Evolutionary conservation across 2,329 filamentous ascomycete genomes (phyloP).

Genomic region (Talaromyces marneffei): DNA sequence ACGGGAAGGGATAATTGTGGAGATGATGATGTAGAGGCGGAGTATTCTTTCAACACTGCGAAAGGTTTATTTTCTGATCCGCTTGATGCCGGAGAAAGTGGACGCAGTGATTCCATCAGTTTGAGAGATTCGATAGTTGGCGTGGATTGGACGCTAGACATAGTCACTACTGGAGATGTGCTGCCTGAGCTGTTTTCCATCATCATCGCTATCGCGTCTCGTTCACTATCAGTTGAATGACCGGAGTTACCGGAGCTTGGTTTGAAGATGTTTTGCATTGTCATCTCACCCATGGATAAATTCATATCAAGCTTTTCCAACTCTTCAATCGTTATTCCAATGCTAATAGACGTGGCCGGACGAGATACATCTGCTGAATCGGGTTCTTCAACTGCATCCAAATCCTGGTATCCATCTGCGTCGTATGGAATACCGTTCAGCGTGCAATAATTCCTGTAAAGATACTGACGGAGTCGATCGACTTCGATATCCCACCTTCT

Average conservation of each 20-base stretch:
- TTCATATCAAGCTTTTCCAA: constrained; percentile 31
- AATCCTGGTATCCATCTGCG: constrained; percentile 8
- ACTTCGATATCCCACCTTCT: constrained; percentile 44
- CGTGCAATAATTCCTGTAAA: constrained; percentile 42
- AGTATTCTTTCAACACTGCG: neutral
- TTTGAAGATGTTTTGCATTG: neutral
- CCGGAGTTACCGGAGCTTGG: neutral
- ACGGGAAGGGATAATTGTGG: constrained; percentile 4
- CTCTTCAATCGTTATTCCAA: constrained; percentile 35
- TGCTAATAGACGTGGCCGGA: constrained; percentile 36
- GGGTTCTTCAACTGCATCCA: constrained; percentile 13
- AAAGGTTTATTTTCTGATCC: constrained; percentile 19
- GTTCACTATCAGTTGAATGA: constrained; percentile 3
- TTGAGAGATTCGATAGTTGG: constrained; percentile 12
- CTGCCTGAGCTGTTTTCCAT: constrained; percentile 10
- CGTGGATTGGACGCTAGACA: constrained; percentile 12
- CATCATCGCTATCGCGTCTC: neutral
- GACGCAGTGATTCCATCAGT: constrained; percentile 15
- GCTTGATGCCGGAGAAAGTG: constrained; percentile 24
- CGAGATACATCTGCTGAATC: constrained; percentile 32
- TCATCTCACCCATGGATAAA: constrained; percentile 24
- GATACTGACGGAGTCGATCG: constrained; percentile 38
- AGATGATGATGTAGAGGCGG: constrained; percentile 3
- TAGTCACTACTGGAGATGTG: constrained; percentile 13
- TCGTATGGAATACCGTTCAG: constrained; percentile 28